These are phyloP conservation scores for Solanum chacoense DNA, from an alignment of 305 asterid genomes.

Conservation along the genomic window DNA sequence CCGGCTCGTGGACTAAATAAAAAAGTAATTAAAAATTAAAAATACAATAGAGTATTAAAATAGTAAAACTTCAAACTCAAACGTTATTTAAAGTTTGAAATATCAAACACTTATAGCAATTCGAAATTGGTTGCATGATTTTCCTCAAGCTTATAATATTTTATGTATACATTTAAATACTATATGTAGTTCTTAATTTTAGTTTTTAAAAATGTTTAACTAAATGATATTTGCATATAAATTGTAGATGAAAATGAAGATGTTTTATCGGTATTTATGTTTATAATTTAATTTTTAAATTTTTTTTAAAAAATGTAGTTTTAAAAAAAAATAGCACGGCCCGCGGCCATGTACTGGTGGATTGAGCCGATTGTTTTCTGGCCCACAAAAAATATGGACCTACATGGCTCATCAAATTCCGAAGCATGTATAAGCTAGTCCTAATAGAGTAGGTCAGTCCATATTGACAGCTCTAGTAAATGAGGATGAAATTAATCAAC, in stretches of 20 bases:
- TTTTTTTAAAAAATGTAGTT: too few relatives aligned
- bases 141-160: background rate
- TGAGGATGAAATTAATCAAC: background rate
- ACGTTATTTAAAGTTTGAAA: background rate
- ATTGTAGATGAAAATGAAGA: background rate
- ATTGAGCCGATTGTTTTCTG: too few relatives aligned
- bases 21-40: too few relatives aligned
- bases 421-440: too few relatives aligned
- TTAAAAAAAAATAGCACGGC: rapidly evolving
- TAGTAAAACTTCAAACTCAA: background rate
- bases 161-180: too few relatives aligned
- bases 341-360: rapidly evolving
- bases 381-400: background rate
- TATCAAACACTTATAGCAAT: background rate
- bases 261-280: background rate
- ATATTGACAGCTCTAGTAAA: too few relatives aligned
- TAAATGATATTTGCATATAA: background rate
- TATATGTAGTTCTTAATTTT: too few relatives aligned
- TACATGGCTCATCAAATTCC: background rate
- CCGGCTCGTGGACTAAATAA: too few relatives aligned
- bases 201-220: too few relatives aligned
- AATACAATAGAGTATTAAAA: too few relatives aligned
- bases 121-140: background rate
- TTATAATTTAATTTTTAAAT: too few relatives aligned
- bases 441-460: too few relatives aligned